Base-by-base conservation (phyloP, 345 rosid genomes). In the Pelargonium nanum region DNA sequence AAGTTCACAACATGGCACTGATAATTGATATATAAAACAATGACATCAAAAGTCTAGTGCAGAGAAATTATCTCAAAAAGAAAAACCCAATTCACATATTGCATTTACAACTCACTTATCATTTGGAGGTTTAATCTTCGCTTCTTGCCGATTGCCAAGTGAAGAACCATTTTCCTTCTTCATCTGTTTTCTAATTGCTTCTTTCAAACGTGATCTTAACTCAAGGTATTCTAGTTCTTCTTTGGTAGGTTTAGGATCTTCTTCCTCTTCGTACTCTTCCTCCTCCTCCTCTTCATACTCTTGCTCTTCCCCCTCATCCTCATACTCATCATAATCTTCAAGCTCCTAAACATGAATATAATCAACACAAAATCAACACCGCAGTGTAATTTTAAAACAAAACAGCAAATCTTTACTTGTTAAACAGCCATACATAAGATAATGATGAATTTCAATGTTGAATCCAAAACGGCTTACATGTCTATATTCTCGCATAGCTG, bases 191-290 rank as follows among this genome's bases (percentile, higher is more conserved):
- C 91, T 78, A 22, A 79, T 73, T 13, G 72, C 65, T 56, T 90
- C 96, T 68, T 94, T 94, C 55, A 84, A 58, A 63, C 69, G 72
- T 65, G 78, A 81, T 45, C 99, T 85, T 24, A 80, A 71, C 48
- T 73, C 87, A 58, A 94, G 94, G 71, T 81, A 90, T 53, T 83
- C 72, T 26, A 70, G 0, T 63, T 77, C 82, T 66, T 81, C 84
- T 44, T 76, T 73, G 4, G 79, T 83, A 64, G 93, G 89, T 51
- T 70, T 75, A 12, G 71, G 70, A 24, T 74, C 83, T 74, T 79
- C 93, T 63, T 73, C 83, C 25, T 72, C 70, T 40, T 62, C 80
- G 24, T 67, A 65, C 22, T 73, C 68, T 26, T 70, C 77, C 19
- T 68, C 71, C 26, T 68, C 78, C 45, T 59, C 77, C 20, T 59